These are phyloP conservation scores for Blastomyces silverae DNA, from an alignment of 2,329 filamentous ascomycete species.

Conservation along the genomic window DNA sequence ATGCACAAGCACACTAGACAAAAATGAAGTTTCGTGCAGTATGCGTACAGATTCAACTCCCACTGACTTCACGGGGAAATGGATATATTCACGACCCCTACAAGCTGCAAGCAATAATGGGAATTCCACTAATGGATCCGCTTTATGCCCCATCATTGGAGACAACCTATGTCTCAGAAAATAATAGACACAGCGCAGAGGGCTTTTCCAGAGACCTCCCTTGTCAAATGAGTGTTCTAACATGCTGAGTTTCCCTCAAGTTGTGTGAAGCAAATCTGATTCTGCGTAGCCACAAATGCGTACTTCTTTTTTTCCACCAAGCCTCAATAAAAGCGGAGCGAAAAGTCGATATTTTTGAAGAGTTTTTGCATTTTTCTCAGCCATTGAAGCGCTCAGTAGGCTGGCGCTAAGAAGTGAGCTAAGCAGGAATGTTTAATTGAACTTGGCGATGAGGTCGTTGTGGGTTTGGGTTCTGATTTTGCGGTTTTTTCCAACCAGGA, in stretches of 20 bases:
- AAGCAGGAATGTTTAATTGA: neutral
- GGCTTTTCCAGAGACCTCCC: too few relatives aligned
- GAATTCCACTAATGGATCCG: neutral
- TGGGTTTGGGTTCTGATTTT: neutral
- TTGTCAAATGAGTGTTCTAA: too few relatives aligned
- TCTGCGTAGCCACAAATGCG: too few relatives aligned
- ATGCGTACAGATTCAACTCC: slow-evolving; percentile 4
- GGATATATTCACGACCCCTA: neutral
- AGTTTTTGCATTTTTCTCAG: neutral
- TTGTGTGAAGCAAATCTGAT: too few relatives aligned
- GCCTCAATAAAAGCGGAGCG: neutral
- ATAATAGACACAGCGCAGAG: too few relatives aligned
- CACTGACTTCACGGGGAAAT: neutral
- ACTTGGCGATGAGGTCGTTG: neutral
- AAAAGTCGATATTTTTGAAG: neutral
- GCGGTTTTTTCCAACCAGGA: neutral
- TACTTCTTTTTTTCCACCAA: neutral
- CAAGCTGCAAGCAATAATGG: neutral
- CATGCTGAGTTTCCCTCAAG: too few relatives aligned
- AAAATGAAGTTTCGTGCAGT: slow-evolving; percentile 2
- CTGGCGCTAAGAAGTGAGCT: too few relatives aligned
- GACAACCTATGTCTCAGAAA: too few relatives aligned
- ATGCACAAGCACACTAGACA: neutral
- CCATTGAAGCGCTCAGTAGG: neutral
- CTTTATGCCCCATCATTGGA: too few relatives aligned